Evolutionary conservation across 2,329 filamentous ascomycete genomes (phyloP), one percentile per base, ranked within the genome.

Genomic region (Cadophora luteo-olivacea): DNA sequence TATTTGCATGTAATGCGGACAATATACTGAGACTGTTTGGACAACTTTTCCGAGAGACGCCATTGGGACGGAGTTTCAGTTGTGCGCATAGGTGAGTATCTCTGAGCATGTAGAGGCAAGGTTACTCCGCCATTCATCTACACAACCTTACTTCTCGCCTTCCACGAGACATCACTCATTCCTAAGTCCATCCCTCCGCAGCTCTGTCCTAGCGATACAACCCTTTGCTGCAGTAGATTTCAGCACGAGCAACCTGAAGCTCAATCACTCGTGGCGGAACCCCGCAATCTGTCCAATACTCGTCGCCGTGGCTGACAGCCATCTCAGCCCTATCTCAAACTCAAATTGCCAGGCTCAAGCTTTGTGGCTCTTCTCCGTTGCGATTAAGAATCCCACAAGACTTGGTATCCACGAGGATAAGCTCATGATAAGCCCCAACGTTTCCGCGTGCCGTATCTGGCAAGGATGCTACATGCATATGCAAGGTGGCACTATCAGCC

Each of bases 401-500:
- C 25, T 32, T 55, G 14, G 29, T 38, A 38, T n/a, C 33, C 33
- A 55, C 51, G 51, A 54, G 25, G 12, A 32, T 54, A 54, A 32
- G 51, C 52, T 55, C 24, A 29, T 33, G 14, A 33, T 55, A 55
- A 55, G 52, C 52, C 29, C 52, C 33, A 55, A 55, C 2, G 14
- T 55, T 33, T 55, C 52, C 9, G 14, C 29, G 33, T 55, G 33
- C 57, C 33, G n/a, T 8, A 38, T 58, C 22, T 25, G 36, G 22
- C 57, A 60, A 60, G 57, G 57, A 45, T 60, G 22, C 7, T n/a
- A 29, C 57, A 60, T 45, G 57, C 57, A 45, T 45, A 29, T 41
- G 57, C 36, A 45, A 12, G 36, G 22, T 22, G 36, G 57, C 57
- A 8, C 11, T 60, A 60, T 60, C 33, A 29, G 33, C 57, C n/a